Conservation (phyloP, 352 stramenopile species). For the Globisporangium barbulae region DNA sequence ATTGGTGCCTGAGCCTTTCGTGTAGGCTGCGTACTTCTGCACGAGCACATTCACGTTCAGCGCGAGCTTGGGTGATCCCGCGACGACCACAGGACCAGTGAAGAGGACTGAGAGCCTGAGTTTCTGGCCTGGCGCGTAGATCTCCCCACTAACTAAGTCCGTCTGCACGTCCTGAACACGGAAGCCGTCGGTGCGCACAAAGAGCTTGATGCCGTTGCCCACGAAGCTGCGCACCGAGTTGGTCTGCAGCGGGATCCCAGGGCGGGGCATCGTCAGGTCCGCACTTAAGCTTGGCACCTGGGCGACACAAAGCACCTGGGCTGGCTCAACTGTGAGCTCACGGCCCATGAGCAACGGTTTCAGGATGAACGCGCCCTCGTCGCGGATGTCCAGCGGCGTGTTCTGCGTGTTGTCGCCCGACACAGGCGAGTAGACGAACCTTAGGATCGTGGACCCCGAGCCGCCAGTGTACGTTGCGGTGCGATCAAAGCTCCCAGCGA, state of each 20-base stretch:
- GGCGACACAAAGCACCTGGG: constrained; percentile 40
- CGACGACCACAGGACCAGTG: constrained; percentile 37
- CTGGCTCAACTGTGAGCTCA: constrained; percentile 25
- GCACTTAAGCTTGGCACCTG: constrained; percentile 29
- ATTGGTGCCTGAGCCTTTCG: constrained; percentile 39
- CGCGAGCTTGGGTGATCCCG: constrained; percentile 42
- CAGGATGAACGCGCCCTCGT: constrained; percentile 42
- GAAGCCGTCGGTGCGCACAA: constrained; percentile 59
- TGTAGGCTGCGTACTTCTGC: constrained; percentile 45
- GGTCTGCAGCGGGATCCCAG: constrained; percentile 36
- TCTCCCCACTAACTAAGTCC: constrained; percentile 32
- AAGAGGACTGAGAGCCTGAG: constrained; percentile 57
- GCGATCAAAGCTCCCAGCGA: constrained; percentile 26
- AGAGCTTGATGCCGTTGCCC: constrained; percentile 56
- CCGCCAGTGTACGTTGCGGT: constrained; percentile 52
- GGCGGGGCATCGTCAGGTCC: constrained; percentile 43
- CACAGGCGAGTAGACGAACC: constrained; percentile 48
- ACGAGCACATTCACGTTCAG: constrained; percentile 40
- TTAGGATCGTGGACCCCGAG: constrained; percentile 37
- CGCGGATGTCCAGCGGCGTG: constrained; percentile 38
- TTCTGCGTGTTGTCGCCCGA: constrained; percentile 40
- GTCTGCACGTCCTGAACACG: constrained; percentile 32
- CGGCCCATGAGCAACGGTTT: constrained; percentile 28
- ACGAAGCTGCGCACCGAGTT: constrained; percentile 58
- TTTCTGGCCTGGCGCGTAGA: constrained; percentile 59